These are phyloP conservation scores for Hemileia vastatrix DNA, from an alignment of 1,284 basidiomycete species.

Conservation along the genomic window DNA sequence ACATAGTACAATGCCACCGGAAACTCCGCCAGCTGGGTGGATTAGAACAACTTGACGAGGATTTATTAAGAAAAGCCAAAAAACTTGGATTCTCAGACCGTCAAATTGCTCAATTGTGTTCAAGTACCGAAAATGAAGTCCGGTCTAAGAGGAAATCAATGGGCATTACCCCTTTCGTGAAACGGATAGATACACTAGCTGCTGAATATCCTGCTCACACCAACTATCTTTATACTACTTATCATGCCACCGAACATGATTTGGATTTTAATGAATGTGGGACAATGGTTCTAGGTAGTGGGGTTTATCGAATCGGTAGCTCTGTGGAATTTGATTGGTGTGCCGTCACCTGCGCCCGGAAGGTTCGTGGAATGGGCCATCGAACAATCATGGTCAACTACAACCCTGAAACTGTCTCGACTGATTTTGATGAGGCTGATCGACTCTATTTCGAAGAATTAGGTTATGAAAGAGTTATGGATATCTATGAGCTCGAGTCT, in stretches of 20 bases:
- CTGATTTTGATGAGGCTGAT: conserved; percentile 98
- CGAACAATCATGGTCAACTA: conserved; percentile 99
- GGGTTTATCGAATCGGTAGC: conserved; percentile 95
- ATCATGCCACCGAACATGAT: conserved; percentile 93
- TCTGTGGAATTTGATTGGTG: conserved; percentile 99
- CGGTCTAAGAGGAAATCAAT: conserved; percentile 76
- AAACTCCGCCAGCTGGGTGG: conserved; percentile 60
- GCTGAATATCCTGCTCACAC: conserved; percentile 98
- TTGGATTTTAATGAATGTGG: conserved; percentile 93
- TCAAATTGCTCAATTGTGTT: conserved; percentile 70
- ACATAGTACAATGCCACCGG: conserved; percentile 78
- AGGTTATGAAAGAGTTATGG: conserved; percentile 96
- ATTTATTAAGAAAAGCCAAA: conserved; percentile 70
- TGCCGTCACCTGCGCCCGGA: conserved; percentile 91
- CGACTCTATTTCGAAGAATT: conserved; percentile 98
- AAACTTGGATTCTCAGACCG: conserved; percentile 86
- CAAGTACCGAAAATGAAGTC: conserved; percentile 62
- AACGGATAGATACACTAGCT: conserved; percentile 97
- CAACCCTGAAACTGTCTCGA: conserved; percentile 98
- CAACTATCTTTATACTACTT: conserved; percentile 99
- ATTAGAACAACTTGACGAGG: conserved; percentile 52
- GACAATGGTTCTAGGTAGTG: conserved; percentile 97
- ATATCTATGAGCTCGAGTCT: conserved; percentile 95
- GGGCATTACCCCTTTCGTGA: conserved; percentile 90
- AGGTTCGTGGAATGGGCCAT: conserved; percentile 80